These are phyloP conservation scores for Quercus tomentella DNA, from an alignment of 331 rosid species.

Conservation along the genomic window DNA sequence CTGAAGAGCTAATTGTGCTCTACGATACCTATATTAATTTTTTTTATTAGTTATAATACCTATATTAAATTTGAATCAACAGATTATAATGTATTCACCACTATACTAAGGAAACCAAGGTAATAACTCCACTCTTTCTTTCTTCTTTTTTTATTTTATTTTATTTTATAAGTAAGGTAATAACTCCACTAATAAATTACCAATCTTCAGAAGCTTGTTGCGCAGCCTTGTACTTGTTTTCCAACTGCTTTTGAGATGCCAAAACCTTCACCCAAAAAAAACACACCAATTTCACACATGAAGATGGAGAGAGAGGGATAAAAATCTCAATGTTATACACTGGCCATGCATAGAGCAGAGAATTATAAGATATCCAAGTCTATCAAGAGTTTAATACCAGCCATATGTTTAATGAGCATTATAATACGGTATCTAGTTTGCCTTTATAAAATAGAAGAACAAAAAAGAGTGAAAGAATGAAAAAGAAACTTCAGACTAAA, in stretches of 20 bases:
- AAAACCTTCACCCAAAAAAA: conserved; percentile 44
- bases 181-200: conserved; percentile 41
- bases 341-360: not conserved
- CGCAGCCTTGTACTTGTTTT: conserved; percentile 84
- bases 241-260: conserved; percentile 94
- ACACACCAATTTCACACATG: conserved; percentile 1
- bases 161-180: not conserved
- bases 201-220: conserved; percentile 95
- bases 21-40: conserved; percentile 64
- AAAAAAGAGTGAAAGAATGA: not conserved
- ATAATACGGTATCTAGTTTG: not conserved
- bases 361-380: not conserved
- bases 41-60: conserved; percentile 49
- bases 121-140: not conserved
- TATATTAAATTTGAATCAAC: conserved; percentile 23
- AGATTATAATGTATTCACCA: conserved; percentile 4
- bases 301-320: not conserved
- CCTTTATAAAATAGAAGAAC: not conserved
- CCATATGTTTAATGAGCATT: not conserved
- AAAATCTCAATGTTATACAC: not conserved
- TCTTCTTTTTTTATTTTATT: no score
- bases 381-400: not conserved
- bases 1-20: conserved; percentile 89
- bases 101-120: conserved; percentile 4
- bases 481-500: not conserved